Evolutionary conservation across 306 rosid genomes (phyloP).

Genomic region (Argentina anserina): DNA sequence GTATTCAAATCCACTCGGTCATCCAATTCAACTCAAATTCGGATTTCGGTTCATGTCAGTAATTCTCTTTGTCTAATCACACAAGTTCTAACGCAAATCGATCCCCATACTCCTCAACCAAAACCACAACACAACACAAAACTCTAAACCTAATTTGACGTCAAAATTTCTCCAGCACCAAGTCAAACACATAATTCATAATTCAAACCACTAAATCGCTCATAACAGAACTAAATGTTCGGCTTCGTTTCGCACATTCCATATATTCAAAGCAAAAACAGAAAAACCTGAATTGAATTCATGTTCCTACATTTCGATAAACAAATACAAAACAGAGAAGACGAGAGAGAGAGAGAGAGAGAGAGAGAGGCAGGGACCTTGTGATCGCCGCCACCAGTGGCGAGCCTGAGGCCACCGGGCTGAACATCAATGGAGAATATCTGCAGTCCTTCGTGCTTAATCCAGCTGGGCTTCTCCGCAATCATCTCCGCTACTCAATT

Average conservation of each 20-base stretch:
- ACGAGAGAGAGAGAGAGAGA: neutral
- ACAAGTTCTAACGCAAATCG: neutral
- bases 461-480: constrained; percentile 94
- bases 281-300: neutral
- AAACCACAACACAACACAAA: neutral
- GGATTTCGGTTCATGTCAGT: too few relatives aligned
- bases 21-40: neutral
- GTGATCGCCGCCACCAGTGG: constrained; percentile 99
- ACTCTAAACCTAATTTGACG: neutral
- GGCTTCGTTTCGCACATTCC: neutral
- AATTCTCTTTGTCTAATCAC: neutral
- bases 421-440: constrained; percentile 98
- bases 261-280: neutral
- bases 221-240: neutral
- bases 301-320: constrained; percentile 7
- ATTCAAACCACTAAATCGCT: neutral
- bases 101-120: neutral
- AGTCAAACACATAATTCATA: neutral
- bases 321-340: constrained; percentile 7
- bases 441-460: constrained; percentile 95
- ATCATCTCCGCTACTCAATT: constrained; percentile 47
- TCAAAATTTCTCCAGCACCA: neutral
- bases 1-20: neutral
- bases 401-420: constrained; percentile 86
- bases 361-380: constrained; percentile 49